Base-by-base conservation (phyloP, 2,329 filamentous ascomycete genomes). In the Cordyceps javanica region DNA sequence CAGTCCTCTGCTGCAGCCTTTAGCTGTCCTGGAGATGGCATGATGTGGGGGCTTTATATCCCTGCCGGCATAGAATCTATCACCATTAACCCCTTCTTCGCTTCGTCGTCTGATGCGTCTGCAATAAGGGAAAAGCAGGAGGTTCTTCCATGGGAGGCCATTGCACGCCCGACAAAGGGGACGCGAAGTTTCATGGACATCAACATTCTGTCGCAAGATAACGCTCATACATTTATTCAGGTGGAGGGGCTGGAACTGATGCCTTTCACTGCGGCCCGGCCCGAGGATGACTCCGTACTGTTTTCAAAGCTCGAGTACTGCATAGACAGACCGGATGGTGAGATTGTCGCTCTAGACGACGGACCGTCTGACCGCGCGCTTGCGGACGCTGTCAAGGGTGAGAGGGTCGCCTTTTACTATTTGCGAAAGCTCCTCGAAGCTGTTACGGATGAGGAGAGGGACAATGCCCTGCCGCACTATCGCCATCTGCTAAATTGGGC, bases 1-100 rank as follows among this genome's bases (percentile, higher is more conserved):
- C 56, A 58, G 23, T 39, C 48, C 2, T 8, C 32, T 13, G 48
- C 49, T 51, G 56, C 56, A 4, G 50, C 56, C 14, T 58, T 46
- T 38, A 28, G 26, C 11, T 23, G 21, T 30, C 56, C 56, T 16
- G 25, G 36, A n/a, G 56, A 58, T 23, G 39, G 41, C 8, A 30
- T 26, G 14, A 23, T 58, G 30, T 53, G 36, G 48, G 44, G 28
- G 3, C 23, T 58, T 3, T 30, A 45, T 13, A 41, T 58, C 16
- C 56, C 56, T 2, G 52, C 39, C 3, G 30, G 36, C 21, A 39
- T 52, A 30, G 32, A 28, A 14, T 49, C 44, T 10, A 26, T 56
- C 7, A 8, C 36, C 16, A 56, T 56, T 11, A 56, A 56, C 10
- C 54, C 54, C 23, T 41, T 19, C 13, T 56, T 28, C n/a, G 36